A percentile compares a stretch with the other conserved stretches of the same genome.
phyloP scores from a whole-genome alignment of 768 basidiomycete genomes.

The Suillus paluster region DNA sequence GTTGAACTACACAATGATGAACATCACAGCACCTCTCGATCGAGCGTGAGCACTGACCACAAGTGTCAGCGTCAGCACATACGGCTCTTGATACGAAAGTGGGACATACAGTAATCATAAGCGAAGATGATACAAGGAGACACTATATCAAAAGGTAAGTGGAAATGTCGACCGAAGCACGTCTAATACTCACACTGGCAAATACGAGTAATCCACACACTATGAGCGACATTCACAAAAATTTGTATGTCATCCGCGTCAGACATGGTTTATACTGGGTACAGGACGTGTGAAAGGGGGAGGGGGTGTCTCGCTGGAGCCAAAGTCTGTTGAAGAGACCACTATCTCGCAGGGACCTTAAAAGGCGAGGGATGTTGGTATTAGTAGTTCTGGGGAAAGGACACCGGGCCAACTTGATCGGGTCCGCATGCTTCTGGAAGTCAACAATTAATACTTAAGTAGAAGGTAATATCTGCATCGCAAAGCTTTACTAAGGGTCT shows the following conservation, averaged over 20 bases:
- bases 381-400: neutral
- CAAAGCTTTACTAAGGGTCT: neutral
- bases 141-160: conserved; percentile 1
- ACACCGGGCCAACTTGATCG: neutral
- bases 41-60: conserved; percentile 1
- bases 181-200: conserved; percentile 3
- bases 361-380: neutral
- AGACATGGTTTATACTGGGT: neutral
- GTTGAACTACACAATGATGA: neutral
- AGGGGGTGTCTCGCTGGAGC: neutral
- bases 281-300: neutral
- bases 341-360: neutral
- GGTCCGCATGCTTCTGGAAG: neutral
- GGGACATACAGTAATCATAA: conserved; percentile 3
- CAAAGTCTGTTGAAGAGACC: neutral
- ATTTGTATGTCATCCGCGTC: neutral
- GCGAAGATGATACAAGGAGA: conserved; percentile 4
- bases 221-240: neutral
- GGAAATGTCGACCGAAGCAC: neutral
- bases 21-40: neutral
- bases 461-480: neutral
- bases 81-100: neutral
- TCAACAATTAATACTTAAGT: neutral
- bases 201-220: neutral
- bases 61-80: neutral